These are phyloP conservation scores for Malassezia japonica DNA, from an alignment of 1,284 basidiomycete genomes.

Conservation along the genomic window DNA sequence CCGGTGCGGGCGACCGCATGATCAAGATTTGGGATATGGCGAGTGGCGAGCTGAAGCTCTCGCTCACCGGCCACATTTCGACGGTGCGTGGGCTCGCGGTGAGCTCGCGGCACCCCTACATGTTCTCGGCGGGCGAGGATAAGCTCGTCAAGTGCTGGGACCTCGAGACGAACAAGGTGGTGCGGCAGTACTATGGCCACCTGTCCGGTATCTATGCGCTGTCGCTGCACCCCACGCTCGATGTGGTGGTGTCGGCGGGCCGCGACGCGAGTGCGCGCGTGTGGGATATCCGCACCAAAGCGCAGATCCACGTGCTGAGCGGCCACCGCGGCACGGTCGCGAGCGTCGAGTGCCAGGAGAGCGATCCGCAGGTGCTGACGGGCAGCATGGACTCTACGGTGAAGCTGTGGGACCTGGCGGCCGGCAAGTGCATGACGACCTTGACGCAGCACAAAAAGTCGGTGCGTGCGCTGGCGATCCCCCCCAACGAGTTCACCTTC, in stretches of 20 bases:
- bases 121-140: constrained; percentile 95
- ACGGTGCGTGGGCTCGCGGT: constrained; percentile 91
- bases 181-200: constrained; percentile 94
- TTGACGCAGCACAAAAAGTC: constrained; percentile 97
- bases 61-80: constrained; percentile 91
- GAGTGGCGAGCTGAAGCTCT: constrained; percentile 85
- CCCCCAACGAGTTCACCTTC: constrained; percentile 80
- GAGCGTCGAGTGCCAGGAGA: constrained; percentile 85
- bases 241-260: constrained; percentile 85
- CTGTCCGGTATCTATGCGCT: constrained; percentile 77
- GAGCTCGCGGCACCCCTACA: constrained; percentile 81
- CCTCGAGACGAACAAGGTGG: constrained; percentile 95
- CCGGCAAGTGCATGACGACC: constrained; percentile 88
- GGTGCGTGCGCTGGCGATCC: constrained; percentile 81
- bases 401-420: constrained; percentile 94
- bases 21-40: constrained; percentile 99
- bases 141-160: constrained; percentile 99
- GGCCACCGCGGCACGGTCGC: constrained; percentile 92
- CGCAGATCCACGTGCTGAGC: constrained; percentile 81
- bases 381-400: constrained; percentile 97
- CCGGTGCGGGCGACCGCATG: constrained; percentile 91
- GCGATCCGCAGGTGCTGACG: constrained; percentile 93
- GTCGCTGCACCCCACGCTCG: constrained; percentile 83
- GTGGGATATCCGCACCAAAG: constrained; percentile 98
- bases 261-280: constrained; percentile 90